phyloP scores from a whole-genome alignment of 1,284 basidiomycete species.

The Leccinum laetum region DNA sequence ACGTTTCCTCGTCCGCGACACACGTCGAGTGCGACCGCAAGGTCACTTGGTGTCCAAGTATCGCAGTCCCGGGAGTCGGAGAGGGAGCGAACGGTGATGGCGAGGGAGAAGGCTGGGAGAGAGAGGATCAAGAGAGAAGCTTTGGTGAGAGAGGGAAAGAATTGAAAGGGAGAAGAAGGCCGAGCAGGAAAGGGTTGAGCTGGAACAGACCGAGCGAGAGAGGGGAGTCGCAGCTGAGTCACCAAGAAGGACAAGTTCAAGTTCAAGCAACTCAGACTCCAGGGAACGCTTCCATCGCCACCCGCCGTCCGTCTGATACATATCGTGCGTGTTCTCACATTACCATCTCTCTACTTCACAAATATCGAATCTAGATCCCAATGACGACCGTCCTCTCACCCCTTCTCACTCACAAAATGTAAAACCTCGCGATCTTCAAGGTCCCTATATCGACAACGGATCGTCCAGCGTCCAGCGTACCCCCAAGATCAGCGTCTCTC shows the following conservation, averaged over 20 bases:
- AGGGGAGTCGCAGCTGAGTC: not conserved
- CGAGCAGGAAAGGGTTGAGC: conserved; percentile 21
- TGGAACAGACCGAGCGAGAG: conserved; percentile 1
- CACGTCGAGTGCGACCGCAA: too few species aligned
- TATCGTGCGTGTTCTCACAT: conserved; percentile 25
- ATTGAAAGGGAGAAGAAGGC: too few species aligned
- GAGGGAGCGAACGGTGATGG: too few species aligned
- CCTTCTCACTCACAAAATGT: conserved; percentile 42
- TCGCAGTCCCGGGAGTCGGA: too few species aligned
- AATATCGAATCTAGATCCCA: conserved; percentile 18
- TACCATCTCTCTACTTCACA: conserved; percentile 13
- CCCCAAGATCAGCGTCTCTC: conserved; percentile 40
- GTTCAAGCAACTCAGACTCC: conserved; percentile 29
- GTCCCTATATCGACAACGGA: conserved; percentile 25
- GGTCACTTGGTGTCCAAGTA: too few species aligned
- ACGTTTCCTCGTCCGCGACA: too few species aligned
- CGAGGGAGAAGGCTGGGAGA: too few species aligned
- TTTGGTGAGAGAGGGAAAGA: too few species aligned
- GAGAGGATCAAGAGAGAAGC: too few species aligned
- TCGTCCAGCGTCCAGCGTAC: conserved; percentile 31
- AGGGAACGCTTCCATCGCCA: not conserved
- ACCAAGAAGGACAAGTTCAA: conserved; percentile 32
- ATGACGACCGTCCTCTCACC: conserved; percentile 29
- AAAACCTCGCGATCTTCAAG: conserved; percentile 29
- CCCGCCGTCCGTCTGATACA: not conserved